Evolutionary conservation across 495 filamentous ascomycete genomes (phyloP).

Genomic region (Lasiosphaeria hispida): DNA sequence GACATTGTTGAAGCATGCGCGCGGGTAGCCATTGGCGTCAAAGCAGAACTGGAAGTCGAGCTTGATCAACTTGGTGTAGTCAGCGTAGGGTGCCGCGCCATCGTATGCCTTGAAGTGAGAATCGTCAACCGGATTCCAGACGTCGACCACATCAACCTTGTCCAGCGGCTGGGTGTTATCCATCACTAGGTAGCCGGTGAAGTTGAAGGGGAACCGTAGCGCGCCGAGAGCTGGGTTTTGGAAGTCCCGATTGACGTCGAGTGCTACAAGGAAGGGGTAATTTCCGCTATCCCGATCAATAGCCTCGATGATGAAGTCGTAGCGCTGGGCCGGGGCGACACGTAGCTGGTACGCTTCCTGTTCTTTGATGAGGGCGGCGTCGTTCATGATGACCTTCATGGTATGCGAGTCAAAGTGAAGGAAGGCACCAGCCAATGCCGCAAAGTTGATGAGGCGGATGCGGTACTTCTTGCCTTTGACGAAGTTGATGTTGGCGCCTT

Average conservation of each 20-base stretch:
- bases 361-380: slow-evolving; percentile 40
- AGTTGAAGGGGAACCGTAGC: slow-evolving; percentile 36
- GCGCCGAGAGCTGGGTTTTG: slow-evolving; percentile 28
- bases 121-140: slow-evolving; percentile 64
- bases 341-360: slow-evolving; percentile 36
- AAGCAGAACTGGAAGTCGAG: slow-evolving; percentile 61
- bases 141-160: slow-evolving; percentile 44
- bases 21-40: slow-evolving; percentile 62
- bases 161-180: slow-evolving; percentile 54
- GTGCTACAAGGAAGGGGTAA: slow-evolving; percentile 53
- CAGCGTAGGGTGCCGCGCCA: slow-evolving; percentile 39
- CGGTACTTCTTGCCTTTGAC: slow-evolving; percentile 73
- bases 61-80: slow-evolving; percentile 53
- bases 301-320: slow-evolving; percentile 53
- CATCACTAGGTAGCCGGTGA: slow-evolving; percentile 62
- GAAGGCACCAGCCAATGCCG: slow-evolving; percentile 58
- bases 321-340: slow-evolving; percentile 63
- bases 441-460: slow-evolving; percentile 70
- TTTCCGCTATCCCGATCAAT: slow-evolving; percentile 44
- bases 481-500: slow-evolving; percentile 55
- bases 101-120: slow-evolving; percentile 59
- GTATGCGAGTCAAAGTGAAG: slow-evolving; percentile 64
- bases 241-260: slow-evolving; percentile 49
- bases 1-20: slow-evolving; percentile 72
- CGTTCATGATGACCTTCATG: slow-evolving; percentile 57